Evolutionary conservation across 345 rosid species (phyloP), one percentile per base, ranked within the genome.

Genomic region (Citrus trifoliata): DNA sequence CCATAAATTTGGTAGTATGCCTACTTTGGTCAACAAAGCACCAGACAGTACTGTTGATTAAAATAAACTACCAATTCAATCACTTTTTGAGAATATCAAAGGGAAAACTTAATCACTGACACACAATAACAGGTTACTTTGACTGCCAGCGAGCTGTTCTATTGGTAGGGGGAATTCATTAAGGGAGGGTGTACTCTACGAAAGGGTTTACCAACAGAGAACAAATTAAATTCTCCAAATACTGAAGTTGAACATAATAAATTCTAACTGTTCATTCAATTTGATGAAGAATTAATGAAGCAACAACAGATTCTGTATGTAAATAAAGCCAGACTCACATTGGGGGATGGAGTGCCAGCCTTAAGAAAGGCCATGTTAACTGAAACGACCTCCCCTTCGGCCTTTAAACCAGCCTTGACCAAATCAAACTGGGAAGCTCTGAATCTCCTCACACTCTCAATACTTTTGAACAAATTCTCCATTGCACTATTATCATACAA

Each of bases 341-440:
- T 90, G 53, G 99, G 97, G 73, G 99, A 90, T 46, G 98, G 99
- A 7, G 92, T 96, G 81, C 99, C 99, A 76, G 98, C 98, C 78
- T 91, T 91, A 66, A 94, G 92, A 84, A 84, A 94, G 68, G 71
- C 90, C 92, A 91, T 89, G 76, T 93, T 96, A 71, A 96, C 90
- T 6, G 97, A 93, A 85, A 88, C 79, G 58, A 96, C 97, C 84
- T 96, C 97, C 30, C 97, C 99, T 83, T 96, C 98, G 55, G 79
- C 93, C 72, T 76, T 91, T 67, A 90, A 78, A 68, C 97, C 98
- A 38, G 98, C 85, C 86, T 96, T 96, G 81, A 91, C 80, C 83
- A 94, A 74, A 81, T 96, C 98, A 75, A 96, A 94, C 84, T 94
- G 97, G 0, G 98, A 91, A 78, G 97, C 93, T 78, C 99, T 85